Conservation (phyloP, 177 flowering plant genomes). For the Telopea speciosissima region DNA sequence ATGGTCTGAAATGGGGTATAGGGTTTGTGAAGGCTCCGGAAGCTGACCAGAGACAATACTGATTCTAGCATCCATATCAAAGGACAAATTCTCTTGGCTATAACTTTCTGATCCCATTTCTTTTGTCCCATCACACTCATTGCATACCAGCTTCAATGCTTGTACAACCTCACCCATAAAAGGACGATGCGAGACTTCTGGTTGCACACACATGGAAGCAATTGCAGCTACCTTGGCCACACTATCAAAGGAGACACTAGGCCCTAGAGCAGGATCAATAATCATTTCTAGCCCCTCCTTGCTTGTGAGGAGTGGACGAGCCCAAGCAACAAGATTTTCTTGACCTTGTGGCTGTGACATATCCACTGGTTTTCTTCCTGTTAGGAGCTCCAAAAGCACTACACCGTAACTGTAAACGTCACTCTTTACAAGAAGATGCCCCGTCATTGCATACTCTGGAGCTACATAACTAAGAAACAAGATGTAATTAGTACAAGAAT, state of each 20-base stretch:
- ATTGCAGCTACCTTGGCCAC: conserved; percentile 77
- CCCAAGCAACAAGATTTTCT: conserved; percentile 74
- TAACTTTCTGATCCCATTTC: conserved; percentile 29
- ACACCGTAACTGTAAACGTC: conserved; percentile 92
- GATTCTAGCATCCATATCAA: conserved; percentile 30
- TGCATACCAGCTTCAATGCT: conserved; percentile 69
- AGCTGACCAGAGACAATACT: conserved; percentile 33
- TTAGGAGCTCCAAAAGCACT: conserved; percentile 80
- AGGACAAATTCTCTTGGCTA: conserved; percentile 38
- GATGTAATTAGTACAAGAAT: background rate
- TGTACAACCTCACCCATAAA: conserved; percentile 94
- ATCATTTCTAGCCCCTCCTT: conserved; percentile 58
- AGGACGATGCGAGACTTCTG: conserved; percentile 82
- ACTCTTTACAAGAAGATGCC: conserved; percentile 87
- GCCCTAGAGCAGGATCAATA: conserved; percentile 48
- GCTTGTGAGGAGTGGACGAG: conserved; percentile 74
- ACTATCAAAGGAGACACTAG: conserved; percentile 49
- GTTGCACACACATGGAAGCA: conserved; percentile 90
- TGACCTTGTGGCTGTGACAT: conserved; percentile 78
- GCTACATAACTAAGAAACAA: conserved; percentile 60
- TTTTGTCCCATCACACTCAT: conserved; percentile 54
- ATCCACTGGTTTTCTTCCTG: conserved; percentile 85
- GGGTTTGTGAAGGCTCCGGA: conserved; percentile 25
- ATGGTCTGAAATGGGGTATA: conserved; percentile 19
- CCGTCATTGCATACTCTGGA: conserved; percentile 93